phyloP scores from a whole-genome alignment of 2,329 filamentous ascomycete genomes.

The Arthrinium phaeospermum region DNA sequence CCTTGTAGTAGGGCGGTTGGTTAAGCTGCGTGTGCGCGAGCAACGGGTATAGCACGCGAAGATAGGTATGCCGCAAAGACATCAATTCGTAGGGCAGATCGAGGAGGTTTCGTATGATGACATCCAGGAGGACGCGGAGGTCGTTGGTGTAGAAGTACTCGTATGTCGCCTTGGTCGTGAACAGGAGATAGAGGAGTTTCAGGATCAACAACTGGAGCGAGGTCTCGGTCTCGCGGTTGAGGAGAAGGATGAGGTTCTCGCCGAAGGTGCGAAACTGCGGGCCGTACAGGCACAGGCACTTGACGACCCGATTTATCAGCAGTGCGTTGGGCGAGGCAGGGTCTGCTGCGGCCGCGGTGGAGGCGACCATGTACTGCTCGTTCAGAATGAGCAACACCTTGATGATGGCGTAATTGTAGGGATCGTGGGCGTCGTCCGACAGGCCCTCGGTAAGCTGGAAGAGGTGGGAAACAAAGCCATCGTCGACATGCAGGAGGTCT shows the following conservation, averaged over 20 bases:
- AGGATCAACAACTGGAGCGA: conserved; percentile 94
- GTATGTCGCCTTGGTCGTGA: conserved; percentile 88
- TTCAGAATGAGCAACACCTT: conserved; percentile 94
- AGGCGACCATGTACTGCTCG: conserved; percentile 94
- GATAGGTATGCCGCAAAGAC: conserved; percentile 86
- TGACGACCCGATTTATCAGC: conserved; percentile 92
- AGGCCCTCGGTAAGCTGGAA: conserved; percentile 88
- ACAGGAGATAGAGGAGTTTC: conserved; percentile 92
- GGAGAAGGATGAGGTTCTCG: conserved; percentile 92
- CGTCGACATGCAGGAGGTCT: conserved; percentile 78
- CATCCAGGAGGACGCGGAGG: conserved; percentile 89
- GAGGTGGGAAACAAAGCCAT: conserved; percentile 82
- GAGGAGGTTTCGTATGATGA: conserved; percentile 95
- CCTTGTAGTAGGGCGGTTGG: conserved; percentile 88
- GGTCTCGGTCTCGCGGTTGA: conserved; percentile 95
- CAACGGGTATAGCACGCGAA: conserved; percentile 89
- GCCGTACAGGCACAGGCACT: conserved; percentile 82
- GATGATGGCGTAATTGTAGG: conserved; percentile 95
- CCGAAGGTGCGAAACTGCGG: conserved; percentile 90
- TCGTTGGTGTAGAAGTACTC: conserved; percentile 99
- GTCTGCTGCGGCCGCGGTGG: conserved; percentile 56
- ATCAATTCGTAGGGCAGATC: conserved; percentile 86
- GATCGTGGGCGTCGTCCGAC: conserved; percentile 86
- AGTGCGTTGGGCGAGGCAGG: conserved; percentile 50
- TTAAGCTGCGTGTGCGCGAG: conserved; percentile 90